Conservation (phyloP, 768 basidiomycete genomes). For the Boletus patriciae region DNA sequence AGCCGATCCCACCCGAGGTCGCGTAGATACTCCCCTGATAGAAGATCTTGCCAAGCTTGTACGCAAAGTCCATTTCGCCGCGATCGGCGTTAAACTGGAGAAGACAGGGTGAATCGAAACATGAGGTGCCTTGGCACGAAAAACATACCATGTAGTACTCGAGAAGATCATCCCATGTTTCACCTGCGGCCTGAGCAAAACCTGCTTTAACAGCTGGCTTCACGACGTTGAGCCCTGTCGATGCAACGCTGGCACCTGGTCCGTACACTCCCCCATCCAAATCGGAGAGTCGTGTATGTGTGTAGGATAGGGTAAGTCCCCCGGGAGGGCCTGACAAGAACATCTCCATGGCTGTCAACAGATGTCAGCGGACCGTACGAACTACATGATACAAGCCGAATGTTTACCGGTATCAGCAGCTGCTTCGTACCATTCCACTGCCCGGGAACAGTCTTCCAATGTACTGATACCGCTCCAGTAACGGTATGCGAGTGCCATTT, state of each 20-base stretch:
- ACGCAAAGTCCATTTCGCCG: constrained; percentile 85
- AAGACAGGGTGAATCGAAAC: not conserved
- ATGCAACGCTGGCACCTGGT: constrained; percentile 90
- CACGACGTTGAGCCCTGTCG: constrained; percentile 71
- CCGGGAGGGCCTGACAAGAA: constrained; percentile 89
- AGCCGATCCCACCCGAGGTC: constrained; percentile 73
- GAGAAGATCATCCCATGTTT: constrained; percentile 90
- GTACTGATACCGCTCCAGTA: constrained; percentile 97
- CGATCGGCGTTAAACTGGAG: constrained; percentile 91
- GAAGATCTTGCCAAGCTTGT: constrained; percentile 91
- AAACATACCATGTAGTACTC: constrained; percentile 81
- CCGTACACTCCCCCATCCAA: constrained; percentile 92
- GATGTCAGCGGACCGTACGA: not conserved
- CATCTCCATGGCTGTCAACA: constrained; percentile 64
- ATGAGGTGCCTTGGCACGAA: not conserved
- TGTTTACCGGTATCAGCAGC: constrained; percentile 79
- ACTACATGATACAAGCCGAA: constrained; percentile 24
- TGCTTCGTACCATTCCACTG: constrained; percentile 85
- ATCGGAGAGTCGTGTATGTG: constrained; percentile 82
- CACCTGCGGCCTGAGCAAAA: constrained; percentile 79
- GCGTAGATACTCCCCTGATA: constrained; percentile 94
- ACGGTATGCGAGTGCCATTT: constrained; percentile 92
- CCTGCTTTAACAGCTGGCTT: constrained; percentile 83
- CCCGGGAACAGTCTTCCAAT: constrained; percentile 78
- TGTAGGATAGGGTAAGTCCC: constrained; percentile 80